Evolutionary conservation across 805 yeast genomes (phyloP), one percentile per base, ranked within the genome.

Genomic region (Ogataea pini): DNA sequence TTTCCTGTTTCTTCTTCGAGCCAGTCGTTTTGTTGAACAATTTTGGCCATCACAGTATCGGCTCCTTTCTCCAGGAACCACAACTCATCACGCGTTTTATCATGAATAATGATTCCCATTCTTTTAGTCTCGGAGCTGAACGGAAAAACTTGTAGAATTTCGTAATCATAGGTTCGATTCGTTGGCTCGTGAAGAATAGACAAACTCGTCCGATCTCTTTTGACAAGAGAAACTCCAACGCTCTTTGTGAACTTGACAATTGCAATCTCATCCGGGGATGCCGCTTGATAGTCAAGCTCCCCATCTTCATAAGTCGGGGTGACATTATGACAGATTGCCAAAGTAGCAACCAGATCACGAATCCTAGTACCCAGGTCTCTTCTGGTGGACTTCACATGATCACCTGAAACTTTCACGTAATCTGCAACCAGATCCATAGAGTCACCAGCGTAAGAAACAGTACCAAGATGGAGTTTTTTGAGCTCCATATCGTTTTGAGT

Each of bases 401-500:
- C 61, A n/a, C 67, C 66, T 2, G 67, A 63, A 16, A 55, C 54
- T 10, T 56, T 41, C 14, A 92, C 79, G 61, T 82, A 86, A 39
- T 83, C 87, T 2, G 80, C 70, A 2, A 94, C 96, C 36, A 91
- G 82, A 65, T 92, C 98, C 81, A 94, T 78, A 0, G 96, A 82
- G 59, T 94, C 98, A 28, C 87, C 87, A 7, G 96, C 89, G 62
- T 90, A 94, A 10, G 97, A 86, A 12, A 92, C 95, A 0, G 92
- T 78, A 4, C 99, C 99, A 28, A 95, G 72, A 64, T 95, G 98
- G 37, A 94, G 73, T 65, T 91, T 92, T 58, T 89, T 89, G 78
- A 94, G 72, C 61, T 89, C 96, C 99, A 94, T 94, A 63, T 95
- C 99, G 65, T 94, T 94, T 65, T 92, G 97, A 4, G 99, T 94